Base-by-base conservation (phyloP, 179 eudicot species). In the Carnegiea gigantea region DNA sequence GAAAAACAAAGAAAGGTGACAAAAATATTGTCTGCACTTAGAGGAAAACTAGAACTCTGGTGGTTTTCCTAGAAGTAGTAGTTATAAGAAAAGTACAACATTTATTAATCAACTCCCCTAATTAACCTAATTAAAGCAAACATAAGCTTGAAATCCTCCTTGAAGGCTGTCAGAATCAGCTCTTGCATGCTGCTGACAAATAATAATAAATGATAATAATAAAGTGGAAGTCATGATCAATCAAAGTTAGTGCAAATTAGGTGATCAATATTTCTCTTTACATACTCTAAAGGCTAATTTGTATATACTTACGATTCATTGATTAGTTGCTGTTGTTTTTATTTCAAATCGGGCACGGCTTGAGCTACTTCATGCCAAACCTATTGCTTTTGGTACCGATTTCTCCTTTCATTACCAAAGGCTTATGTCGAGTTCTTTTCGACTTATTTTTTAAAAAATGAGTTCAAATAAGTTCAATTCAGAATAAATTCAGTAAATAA, bases 161-260 rank as follows among this genome's bases (percentile, higher is more conserved):
- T 40, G 20, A 43, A 73, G 14, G 53, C 76, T 43, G 76, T 73
- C 28, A 73, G 76, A 71, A 71, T 71, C 23, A 71, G 40, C 40
- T 36, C 36, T 36, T 70, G 43, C 73, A 70, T 30, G 73, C 73
- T 70, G 73, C 73, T 70, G 73, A 62, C 30, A 62, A 62, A n/a
- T 23, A n/a, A 6, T 30, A 17, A 30, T 30, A 2, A 70, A 70
- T 70, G 23, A 17, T 70, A 30, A 30, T 33, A 17, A 17, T 70
- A 36, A 70, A 30, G 71, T 65, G 36, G 38, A 65, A 12, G 71
- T 70, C 44, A 0, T 30, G 14, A 70, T 70, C 44, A 70, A 70
- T 70, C 43, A 70, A 36, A 70, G 21, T 70, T 70, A 36, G 73
- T 70, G 73, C 43, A 30, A 70, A 70, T 70, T 70, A 70, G 73